Conservation (phyloP, 2,329 filamentous ascomycete genomes). For the Nigrospora osmanthi region DNA sequence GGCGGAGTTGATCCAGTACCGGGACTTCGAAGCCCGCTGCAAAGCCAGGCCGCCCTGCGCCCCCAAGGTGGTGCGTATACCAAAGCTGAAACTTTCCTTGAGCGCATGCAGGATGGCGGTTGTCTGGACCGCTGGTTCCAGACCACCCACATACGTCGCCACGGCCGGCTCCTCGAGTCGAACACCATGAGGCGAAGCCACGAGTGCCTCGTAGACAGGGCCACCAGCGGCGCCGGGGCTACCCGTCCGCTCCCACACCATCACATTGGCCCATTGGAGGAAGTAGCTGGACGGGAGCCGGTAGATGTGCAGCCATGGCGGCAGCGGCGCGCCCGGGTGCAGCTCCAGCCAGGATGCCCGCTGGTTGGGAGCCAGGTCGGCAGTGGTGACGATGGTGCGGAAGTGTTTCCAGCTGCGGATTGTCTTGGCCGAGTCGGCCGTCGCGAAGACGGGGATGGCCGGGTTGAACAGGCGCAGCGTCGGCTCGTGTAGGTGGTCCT, state of each 20-base stretch:
- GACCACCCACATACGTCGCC: conserved; percentile 2
- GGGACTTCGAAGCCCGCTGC: conserved; percentile 1
- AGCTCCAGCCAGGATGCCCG: conserved; percentile 3
- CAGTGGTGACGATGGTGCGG: conserved; percentile 1
- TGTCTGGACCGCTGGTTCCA: background rate
- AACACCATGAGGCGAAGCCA: conserved; percentile 7
- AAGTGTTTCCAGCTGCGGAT: conserved; percentile 7
- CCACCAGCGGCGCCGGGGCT: no score
- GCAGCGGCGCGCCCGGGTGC: conserved; percentile 5
- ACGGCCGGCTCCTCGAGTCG: background rate
- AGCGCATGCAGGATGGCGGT: conserved; percentile 7
- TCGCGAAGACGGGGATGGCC: conserved; percentile 7
- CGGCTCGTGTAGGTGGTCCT: conserved; percentile 7
- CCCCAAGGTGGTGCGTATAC: background rate
- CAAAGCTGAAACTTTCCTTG: conserved; percentile 5
- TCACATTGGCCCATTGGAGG: background rate
- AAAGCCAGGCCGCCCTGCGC: conserved; percentile 3
- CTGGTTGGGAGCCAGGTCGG: background rate
- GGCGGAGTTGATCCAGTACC: conserved; percentile 6
- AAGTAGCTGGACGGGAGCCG: background rate
- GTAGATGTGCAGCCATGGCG: conserved; percentile 7
- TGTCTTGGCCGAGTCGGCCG: background rate
- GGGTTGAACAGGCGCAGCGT: conserved; percentile 7
- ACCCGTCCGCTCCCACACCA: background rate
- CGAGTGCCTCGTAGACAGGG: conserved; percentile 1